Conservation (phyloP, 208 protist genomes). For the Trichomonas tenax region DNA sequence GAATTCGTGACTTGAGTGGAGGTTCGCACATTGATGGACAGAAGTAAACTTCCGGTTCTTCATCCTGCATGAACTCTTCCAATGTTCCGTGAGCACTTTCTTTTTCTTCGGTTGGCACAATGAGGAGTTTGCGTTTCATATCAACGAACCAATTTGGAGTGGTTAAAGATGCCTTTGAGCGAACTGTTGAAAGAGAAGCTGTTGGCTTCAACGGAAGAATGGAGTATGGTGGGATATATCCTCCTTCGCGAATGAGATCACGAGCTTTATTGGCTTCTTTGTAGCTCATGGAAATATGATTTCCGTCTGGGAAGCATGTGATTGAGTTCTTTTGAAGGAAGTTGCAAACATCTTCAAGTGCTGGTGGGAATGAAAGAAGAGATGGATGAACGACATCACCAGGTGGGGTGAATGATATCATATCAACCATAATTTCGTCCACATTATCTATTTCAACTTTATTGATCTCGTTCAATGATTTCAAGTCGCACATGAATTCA, state of each 20-base stretch:
- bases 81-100: no score
- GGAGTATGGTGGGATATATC: neutral
- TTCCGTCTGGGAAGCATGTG: neutral
- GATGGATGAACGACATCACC: neutral
- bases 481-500: neutral
- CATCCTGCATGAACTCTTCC: neutral
- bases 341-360: neutral
- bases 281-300: neutral
- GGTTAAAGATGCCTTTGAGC: neutral
- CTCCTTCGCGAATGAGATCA: neutral
- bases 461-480: neutral
- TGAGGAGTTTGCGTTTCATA: neutral
- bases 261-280: neutral
- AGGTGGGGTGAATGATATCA: neutral
- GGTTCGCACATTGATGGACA: neutral
- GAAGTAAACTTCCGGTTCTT: neutral
- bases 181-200: neutral
- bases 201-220: neutral
- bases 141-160: neutral
- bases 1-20: neutral
- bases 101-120: no score
- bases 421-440: neutral
- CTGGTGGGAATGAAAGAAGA: neutral
- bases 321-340: neutral
- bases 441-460: neutral